Conservation (phyloP, 495 filamentous ascomycete species). For the Lasiosphaeriaceae sp. region DNA sequence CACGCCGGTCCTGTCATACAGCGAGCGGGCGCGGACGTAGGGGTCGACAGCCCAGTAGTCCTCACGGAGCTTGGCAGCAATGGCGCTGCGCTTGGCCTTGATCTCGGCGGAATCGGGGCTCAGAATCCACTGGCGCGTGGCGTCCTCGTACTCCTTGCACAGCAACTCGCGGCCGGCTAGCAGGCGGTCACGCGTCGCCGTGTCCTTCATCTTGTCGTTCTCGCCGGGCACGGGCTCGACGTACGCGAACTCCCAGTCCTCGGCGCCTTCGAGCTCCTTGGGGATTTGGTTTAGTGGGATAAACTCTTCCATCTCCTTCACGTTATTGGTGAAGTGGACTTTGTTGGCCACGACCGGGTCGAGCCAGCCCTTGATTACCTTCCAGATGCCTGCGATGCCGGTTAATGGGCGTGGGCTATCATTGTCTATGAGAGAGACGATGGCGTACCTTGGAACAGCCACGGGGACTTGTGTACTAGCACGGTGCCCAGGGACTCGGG, state of each 20-base stretch:
- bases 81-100: constrained; percentile 43
- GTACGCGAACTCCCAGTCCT: constrained; percentile 78
- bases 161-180: constrained; percentile 55
- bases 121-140: constrained; percentile 66
- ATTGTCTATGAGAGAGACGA: neutral
- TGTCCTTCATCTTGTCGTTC: constrained; percentile 68
- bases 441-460: constrained; percentile 82
- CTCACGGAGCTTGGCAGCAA: constrained; percentile 58
- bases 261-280: constrained; percentile 76
- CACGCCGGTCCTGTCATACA: constrained; percentile 73
- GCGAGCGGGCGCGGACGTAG: constrained; percentile 65
- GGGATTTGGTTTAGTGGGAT: constrained; percentile 67
- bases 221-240: constrained; percentile 70
- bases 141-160: constrained; percentile 65
- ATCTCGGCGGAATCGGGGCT: constrained; percentile 30
- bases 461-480: constrained; percentile 94
- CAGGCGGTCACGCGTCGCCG: constrained; percentile 55
- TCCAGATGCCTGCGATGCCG: constrained; percentile 62
- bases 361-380: constrained; percentile 90
- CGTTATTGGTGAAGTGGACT: constrained; percentile 87
- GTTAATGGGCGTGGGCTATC: neutral
- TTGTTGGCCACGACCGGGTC: constrained; percentile 95
- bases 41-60: constrained; percentile 87
- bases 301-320: constrained; percentile 73
- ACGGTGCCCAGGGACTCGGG: constrained; percentile 88